Base-by-base conservation (phyloP, 371 early-diverging fungal species). In the Funneliformis caledonium region DNA sequence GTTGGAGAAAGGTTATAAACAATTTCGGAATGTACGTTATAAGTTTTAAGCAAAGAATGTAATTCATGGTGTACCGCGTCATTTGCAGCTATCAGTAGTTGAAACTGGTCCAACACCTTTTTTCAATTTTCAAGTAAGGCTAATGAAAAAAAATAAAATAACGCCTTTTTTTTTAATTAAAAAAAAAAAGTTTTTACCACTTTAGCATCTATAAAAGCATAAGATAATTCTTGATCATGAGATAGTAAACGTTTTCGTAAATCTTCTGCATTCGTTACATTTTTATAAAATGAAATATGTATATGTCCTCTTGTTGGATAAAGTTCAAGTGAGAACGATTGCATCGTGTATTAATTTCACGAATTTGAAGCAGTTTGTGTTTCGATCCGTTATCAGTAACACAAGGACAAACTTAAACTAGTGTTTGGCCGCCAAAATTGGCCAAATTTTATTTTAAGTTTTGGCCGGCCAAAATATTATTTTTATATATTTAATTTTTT, bases 1-100 rank as follows among this genome's bases (percentile, higher is more conserved):
- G 83, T 84, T 5, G 86, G 83, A 19, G 88, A 88, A 81, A 90
- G 85, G 64, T 85, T 83, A 80, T 86, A 88, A 12, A 88, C 83
- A 61, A 89, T 86, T 82, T 90, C 89, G 12, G 90, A 90, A 78
- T 90, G 81, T 22, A 90, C 75, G 81, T 87, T 88, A 62, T 85
- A 85, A 10, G 88, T 88, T 73, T 87, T 88, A 22, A 89, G 72
- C 12, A 84, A 86, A 14, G 85, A 76, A 19, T 74, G 67, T 22
- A 79, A 69, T 81, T 87, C 86, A 43, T 87, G 85, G 52, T 86
- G 83, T 11, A 88, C 80, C 7, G 90, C 89, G 60, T 86, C 83
- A 56, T 88, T 85, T 6, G 78, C 80, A 0, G 89, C 89, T 1
- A 88, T 78, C 5, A 90, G 78, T n/a, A 85, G 74, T 80, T 89